phyloP scores from a whole-genome alignment of 306 rosid species.

The Carpinus viminea region DNA sequence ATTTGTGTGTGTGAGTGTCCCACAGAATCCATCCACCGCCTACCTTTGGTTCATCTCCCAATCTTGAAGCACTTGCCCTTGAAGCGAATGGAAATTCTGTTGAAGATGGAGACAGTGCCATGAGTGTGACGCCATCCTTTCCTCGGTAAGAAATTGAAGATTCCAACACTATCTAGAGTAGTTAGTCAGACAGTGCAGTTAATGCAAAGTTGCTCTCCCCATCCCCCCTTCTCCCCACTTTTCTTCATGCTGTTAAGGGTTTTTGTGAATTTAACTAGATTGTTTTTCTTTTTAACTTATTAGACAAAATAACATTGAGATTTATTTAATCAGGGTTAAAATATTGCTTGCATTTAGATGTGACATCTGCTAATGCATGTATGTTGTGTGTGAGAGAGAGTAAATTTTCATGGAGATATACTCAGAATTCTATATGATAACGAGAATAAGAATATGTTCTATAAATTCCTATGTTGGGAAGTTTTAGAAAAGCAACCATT shows the following conservation, averaged over 20 bases:
- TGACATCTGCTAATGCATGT: neutral
- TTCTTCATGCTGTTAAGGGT: neutral
- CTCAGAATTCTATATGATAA: neutral
- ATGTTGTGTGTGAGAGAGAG: neutral
- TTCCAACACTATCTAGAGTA: neutral
- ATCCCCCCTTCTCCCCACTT: no score
- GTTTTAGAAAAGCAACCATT: neutral
- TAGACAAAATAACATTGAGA: neutral
- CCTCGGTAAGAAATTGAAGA: constrained; percentile 46
- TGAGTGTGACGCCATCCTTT: constrained; percentile 48
- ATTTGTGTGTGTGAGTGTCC: constrained; percentile 28
- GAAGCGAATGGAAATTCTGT: constrained; percentile 48
- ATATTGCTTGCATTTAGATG: neutral
- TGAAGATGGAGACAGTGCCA: constrained; percentile 70
- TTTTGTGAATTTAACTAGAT: neutral
- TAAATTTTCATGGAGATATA: neutral
- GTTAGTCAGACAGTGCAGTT: constrained; percentile 6
- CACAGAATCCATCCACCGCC: constrained; percentile 88
- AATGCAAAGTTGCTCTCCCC: neutral
- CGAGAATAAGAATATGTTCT: neutral
- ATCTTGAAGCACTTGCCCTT: constrained; percentile 68
- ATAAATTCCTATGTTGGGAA: neutral
- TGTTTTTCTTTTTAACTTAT: neutral
- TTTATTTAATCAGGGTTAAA: neutral
- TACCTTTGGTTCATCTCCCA: constrained; percentile 92